Evolutionary conservation across 2,329 filamentous ascomycete species (phyloP), one percentile per base, ranked within the genome.

Genomic region (Canariomyces notabilis): DNA sequence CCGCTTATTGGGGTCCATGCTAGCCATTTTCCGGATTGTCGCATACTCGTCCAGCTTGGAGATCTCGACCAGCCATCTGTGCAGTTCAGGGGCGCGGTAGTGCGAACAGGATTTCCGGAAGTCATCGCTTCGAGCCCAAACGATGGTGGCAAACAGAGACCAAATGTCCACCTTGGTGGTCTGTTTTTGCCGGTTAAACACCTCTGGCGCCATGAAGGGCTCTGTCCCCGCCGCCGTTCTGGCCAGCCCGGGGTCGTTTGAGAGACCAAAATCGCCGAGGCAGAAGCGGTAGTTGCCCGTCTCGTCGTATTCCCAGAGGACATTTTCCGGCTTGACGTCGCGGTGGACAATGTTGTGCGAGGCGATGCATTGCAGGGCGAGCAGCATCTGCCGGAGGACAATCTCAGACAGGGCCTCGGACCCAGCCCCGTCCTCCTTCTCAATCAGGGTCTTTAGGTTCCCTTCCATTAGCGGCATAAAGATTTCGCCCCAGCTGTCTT

Each of bases 111-210:
- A 7, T 2, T 20, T 11, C 1, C 58, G 57, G 31, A 63, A 64
- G 0, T 46, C 19, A 0, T 33, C 14, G 19, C 59, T 49, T 19
- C 49, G 38, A 19, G 59, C 54, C 60, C 59, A 62, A 2, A 59
- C 53, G 8, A 59, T 37, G 0, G 63, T 64, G 18, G 59, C 61
- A 32, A 64, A 64, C 1, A 64, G 51, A 1, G 61, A 63, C 61
- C 60, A 64, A 2, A 63, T 59, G 33, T 64, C 63, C 2, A 58
- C 53, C 19, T 59, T 61, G 19, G 42, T 42, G 2, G 53, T 48
- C 42, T 64, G 61, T 11, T 26, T 12, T 6, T 46, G 15, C 5
- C 42, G 34, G 15, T 54, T 31, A 19, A 48, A 56, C 0, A 62
- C 52, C 26, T 63, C 59, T 3, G 60, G 60, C 0, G 60, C 60